Percentiles rank a stretch among this genome's conserved stretches.
These are phyloP conservation scores for Zygoascus bituminiphila DNA, from an alignment of 805 yeast genomes.

Conservation along the genomic window DNA sequence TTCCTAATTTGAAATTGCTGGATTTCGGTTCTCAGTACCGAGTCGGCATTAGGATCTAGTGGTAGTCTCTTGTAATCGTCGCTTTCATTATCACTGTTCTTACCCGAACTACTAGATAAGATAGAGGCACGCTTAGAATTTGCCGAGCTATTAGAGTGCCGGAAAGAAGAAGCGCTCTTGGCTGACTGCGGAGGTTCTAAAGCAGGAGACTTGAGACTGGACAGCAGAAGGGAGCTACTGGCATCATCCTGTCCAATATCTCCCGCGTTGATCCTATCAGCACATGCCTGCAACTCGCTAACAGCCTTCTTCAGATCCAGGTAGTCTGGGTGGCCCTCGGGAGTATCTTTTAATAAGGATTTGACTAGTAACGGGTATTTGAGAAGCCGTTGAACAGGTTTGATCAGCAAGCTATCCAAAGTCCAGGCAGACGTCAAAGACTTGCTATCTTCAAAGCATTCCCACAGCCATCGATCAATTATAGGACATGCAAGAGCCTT, in stretches of 20 bases:
- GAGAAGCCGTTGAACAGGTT: slow-evolving; percentile 39
- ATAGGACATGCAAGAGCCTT: slow-evolving; percentile 21
- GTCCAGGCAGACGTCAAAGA: slow-evolving; percentile 33
- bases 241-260: too few species aligned
- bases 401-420: slow-evolving; percentile 33
- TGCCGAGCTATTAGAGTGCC: neutral
- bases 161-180: neutral
- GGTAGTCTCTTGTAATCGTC: slow-evolving; percentile 5
- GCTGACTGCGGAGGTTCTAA: slow-evolving; percentile 1
- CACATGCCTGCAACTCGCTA: slow-evolving; percentile 12
- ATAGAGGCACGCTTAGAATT: neutral
- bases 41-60: slow-evolving; percentile 10
- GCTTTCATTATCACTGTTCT: slow-evolving; percentile 7
- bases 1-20: slow-evolving; percentile 10
- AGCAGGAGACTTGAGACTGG: neutral
- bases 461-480: slow-evolving; percentile 28
- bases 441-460: slow-evolving; percentile 24
- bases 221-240: neutral
- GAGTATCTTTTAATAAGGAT: slow-evolving; percentile 26
- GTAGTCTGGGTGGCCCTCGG: slow-evolving; percentile 41
- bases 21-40: slow-evolving; percentile 10
- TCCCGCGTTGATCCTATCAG: slow-evolving; percentile 19
- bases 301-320: slow-evolving; percentile 22
- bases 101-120: neutral
- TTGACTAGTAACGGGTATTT: slow-evolving; percentile 34